These are phyloP conservation scores for Dactylorhiza incarnata DNA, from an alignment of 106 monocot species.

Conservation along the genomic window DNA sequence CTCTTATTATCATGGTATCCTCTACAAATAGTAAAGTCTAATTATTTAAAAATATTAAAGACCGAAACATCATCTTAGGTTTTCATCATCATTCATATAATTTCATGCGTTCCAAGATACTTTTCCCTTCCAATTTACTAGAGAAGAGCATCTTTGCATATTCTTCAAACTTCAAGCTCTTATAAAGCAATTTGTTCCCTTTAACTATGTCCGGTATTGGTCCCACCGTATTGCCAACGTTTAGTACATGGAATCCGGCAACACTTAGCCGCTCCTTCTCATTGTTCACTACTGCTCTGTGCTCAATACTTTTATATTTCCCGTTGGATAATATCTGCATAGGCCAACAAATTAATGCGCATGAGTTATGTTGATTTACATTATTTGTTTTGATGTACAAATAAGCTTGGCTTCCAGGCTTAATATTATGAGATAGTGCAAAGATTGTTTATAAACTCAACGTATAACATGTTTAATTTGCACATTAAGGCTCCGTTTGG, in stretches of 20 bases:
- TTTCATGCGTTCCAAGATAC: slow-evolving; percentile 34
- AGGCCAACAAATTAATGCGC: background rate
- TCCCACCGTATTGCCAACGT: slow-evolving; percentile 6
- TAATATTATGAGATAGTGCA: no score
- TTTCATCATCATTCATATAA: slow-evolving; percentile 3
- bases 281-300: slow-evolving; percentile 30
- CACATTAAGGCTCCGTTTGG: no score
- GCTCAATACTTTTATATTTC: slow-evolving; percentile 46
- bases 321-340: slow-evolving; percentile 52
- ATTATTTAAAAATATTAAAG: no score
- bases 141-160: slow-evolving; percentile 23
- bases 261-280: slow-evolving; percentile 28
- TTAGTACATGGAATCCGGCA: slow-evolving; percentile 23
- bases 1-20: no score
- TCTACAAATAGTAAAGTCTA: no score
- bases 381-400: background rate
- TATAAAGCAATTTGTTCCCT: slow-evolving; percentile 14
- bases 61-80: no score
- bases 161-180: slow-evolving; percentile 15
- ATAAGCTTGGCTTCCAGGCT: no score
- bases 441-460: no score
- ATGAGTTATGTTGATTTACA: background rate
- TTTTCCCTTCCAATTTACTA: slow-evolving; percentile 36
- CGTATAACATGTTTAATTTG: no score
- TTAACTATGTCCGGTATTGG: slow-evolving; percentile 26